Percentiles rank a stretch among this genome's conserved stretches.
Conservation (phyloP, 202 grass and related monocot genomes). For the Schoenoplectus tabernaemontani region DNA sequence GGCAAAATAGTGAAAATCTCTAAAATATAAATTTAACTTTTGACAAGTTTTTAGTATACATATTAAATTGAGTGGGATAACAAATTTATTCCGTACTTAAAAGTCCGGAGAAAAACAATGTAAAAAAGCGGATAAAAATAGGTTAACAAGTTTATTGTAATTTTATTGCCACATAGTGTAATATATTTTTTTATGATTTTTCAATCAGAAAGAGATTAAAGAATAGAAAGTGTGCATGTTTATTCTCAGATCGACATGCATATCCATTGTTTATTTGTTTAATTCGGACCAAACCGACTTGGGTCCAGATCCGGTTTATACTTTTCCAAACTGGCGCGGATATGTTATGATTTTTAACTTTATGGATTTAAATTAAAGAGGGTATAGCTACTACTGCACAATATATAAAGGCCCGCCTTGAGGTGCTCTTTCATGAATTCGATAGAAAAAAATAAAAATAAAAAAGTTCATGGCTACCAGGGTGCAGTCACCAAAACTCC, state of each 20-base stretch:
- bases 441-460: background rate
- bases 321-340: background rate
- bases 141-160: too few relatives aligned
- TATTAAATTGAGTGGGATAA: background rate
- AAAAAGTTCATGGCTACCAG: background rate
- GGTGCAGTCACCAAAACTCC: background rate
- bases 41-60: background rate
- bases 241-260: background rate
- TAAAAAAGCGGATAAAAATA: too few relatives aligned
- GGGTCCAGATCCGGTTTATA: background rate
- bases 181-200: too few relatives aligned
- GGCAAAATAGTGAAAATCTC: background rate
- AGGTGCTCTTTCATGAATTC: background rate
- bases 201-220: too few relatives aligned
- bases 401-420: slow-evolving; percentile 2
- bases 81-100: too few relatives aligned
- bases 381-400: background rate
- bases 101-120: too few relatives aligned
- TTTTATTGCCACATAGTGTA: too few relatives aligned
- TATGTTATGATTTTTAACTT: background rate
- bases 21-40: background rate
- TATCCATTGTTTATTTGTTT: too few relatives aligned
- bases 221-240: background rate
- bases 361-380: slow-evolving; percentile 7
- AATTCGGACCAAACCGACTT: background rate